These are phyloP conservation scores for Trichosporon sp. DNA, from an alignment of 1,284 basidiomycete species.

Conservation along the genomic window DNA sequence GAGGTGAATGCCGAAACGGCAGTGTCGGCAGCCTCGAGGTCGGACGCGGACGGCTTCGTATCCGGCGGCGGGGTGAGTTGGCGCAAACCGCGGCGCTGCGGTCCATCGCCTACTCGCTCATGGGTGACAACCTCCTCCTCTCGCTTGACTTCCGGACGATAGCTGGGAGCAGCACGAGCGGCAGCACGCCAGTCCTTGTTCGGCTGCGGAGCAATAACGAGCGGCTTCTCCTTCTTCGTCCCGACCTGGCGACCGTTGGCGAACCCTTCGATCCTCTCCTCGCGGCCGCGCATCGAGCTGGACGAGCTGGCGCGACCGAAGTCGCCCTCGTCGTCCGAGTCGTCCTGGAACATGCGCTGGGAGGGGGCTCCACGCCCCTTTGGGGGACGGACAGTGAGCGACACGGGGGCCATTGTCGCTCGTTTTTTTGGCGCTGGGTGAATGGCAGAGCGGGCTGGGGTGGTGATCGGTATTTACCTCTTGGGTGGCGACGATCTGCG, in stretches of 20 bases:
- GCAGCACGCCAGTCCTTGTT: constrained; percentile 85
- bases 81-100: constrained; percentile 74
- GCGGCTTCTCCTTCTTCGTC: constrained; percentile 68
- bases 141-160: constrained; percentile 63
- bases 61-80: constrained; percentile 30
- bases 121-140: constrained; percentile 49
- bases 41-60: constrained; percentile 32
- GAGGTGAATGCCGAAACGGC: neutral
- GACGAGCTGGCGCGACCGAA: constrained; percentile 1
- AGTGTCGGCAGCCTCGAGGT: constrained; percentile 17
- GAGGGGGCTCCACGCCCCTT: constrained; percentile 40
- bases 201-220: constrained; percentile 78
- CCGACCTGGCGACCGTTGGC: constrained; percentile 54
- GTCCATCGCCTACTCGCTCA: constrained; percentile 68
- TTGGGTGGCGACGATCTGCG: constrained; percentile 5
- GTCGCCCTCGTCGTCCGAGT: constrained; percentile 51
- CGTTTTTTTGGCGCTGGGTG: constrained; percentile 19
- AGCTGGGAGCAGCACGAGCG: constrained; percentile 61
- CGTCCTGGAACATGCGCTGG: constrained; percentile 45
- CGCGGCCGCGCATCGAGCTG: constrained; percentile 38
- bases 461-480: constrained; percentile 8
- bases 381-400: constrained; percentile 54
- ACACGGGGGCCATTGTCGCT: constrained; percentile 49
- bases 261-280: constrained; percentile 73
- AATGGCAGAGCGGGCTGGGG: neutral